Conservation (phyloP, 2,329 filamentous ascomycete species). For the Colletotrichum nymphaeae region DNA sequence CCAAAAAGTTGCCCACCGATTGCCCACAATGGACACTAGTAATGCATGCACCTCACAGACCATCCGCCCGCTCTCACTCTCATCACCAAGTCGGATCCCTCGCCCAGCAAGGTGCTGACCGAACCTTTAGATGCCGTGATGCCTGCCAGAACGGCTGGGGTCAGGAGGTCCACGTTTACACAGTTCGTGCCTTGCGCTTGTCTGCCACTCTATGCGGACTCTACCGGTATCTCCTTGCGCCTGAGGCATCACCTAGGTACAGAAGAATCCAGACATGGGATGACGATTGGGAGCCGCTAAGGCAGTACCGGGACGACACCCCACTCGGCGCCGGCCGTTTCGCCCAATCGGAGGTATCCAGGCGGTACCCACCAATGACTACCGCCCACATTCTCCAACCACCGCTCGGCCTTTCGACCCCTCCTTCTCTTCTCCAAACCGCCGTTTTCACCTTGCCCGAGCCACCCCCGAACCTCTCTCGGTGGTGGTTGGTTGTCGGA, state of each 20-base stretch:
- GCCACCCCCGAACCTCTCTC: conserved; percentile 3
- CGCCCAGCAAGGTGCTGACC: conserved; percentile 32
- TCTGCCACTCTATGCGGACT: not conserved
- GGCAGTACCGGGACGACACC: conserved; percentile 21
- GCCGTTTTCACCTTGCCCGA: conserved; percentile 11
- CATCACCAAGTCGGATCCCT: conserved; percentile 23
- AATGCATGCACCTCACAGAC: conserved; percentile 35
- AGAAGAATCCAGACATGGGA: conserved; percentile 9
- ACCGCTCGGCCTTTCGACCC: conserved; percentile 10
- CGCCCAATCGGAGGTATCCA: conserved; percentile 31
- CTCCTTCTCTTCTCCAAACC: conserved; percentile 9
- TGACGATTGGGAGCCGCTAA: conserved; percentile 24
- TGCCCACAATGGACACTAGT: conserved; percentile 28
- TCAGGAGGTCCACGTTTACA: conserved; percentile 8
- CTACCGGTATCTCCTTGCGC: not conserved
- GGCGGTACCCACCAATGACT: conserved; percentile 1
- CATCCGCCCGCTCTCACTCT: conserved; percentile 22
- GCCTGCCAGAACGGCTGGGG: conserved; percentile 19
- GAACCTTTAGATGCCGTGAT: conserved; percentile 25
- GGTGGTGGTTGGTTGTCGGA: conserved; percentile 3
- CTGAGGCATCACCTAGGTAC: conserved; percentile 14
- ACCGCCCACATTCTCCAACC: conserved; percentile 30
- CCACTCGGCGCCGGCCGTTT: conserved; percentile 20
- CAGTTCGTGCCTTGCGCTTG: not conserved
- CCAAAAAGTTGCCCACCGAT: conserved; percentile 21